Percentiles rank a stretch among this genome's conserved stretches.
These are phyloP conservation scores for Beauveria medogensis DNA, from an alignment of 2,329 filamentous ascomycete genomes.

Conservation along the genomic window DNA sequence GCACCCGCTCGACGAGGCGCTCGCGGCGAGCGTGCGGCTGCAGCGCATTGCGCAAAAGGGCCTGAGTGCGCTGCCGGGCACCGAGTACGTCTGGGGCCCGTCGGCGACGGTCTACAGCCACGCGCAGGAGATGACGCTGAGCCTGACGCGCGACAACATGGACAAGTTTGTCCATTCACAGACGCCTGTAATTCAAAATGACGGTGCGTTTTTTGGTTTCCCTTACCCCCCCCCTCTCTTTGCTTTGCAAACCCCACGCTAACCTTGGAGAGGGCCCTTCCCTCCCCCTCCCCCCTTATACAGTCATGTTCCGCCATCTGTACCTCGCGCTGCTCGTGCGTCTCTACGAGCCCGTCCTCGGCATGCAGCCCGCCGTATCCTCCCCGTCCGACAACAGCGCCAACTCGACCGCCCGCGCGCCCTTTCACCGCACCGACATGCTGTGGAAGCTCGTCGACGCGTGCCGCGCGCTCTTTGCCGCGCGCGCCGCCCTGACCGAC, in stretches of 20 bases:
- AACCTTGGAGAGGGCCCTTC: background rate
- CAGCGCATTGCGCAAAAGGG: conserved; percentile 3
- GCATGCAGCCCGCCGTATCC: conserved; percentile 14
- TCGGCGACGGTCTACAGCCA: background rate
- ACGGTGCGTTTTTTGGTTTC: background rate
- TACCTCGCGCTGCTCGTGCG: conserved; percentile 20
- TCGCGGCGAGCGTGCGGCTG: background rate
- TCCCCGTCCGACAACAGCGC: background rate
- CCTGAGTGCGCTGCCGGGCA: background rate
- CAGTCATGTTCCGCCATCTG: conserved; percentile 13
- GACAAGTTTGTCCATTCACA: conserved; percentile 5
- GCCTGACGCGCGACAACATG: conserved; percentile 1
- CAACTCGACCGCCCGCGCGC: background rate
- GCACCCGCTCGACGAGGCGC: background rate
- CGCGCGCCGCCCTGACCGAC: background rate
- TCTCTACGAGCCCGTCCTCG: conserved; percentile 24
- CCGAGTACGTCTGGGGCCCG: conserved; percentile 3
- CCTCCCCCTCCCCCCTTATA: background rate
- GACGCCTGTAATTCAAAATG: background rate
- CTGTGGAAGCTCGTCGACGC: conserved; percentile 7
- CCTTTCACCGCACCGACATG: conserved; percentile 6
- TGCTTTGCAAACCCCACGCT: background rate
- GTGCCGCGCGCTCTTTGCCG: background rate
- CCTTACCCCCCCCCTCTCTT: too few relatives aligned
- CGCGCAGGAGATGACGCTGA: conserved; percentile 4